Evolutionary conservation across 2,329 filamentous ascomycete genomes (phyloP), one percentile per base, ranked within the genome.

Genomic region (Conoideocrella luteorostrata): DNA sequence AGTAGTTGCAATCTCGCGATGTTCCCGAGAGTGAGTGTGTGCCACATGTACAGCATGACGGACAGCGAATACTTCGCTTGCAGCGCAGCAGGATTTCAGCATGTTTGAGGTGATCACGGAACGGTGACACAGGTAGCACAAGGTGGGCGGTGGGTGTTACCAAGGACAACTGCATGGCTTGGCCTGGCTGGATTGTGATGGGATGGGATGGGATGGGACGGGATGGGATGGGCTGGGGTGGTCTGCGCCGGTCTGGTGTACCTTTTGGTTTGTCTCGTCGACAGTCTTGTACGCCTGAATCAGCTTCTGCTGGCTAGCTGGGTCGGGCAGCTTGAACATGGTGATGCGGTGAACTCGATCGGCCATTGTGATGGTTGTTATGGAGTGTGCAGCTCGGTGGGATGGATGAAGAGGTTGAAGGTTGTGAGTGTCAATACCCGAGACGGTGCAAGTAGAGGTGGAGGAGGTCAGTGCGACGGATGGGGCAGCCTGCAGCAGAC

Each of bases 281-380:
- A 77, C 55, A 20, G 54, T 56, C 45, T 66, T 57, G 60, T 75
- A 76, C 42, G 64, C 63, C 39, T 69, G 65, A 22, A 75, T 49
- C 44, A 77, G 52, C 54, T 59, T 63, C 52, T 66, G 47, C 55
- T 69, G 69, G 49, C 69, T 63, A 35, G 64, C 70, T 45, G 59
- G 54, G 36, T 66, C 63, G 18, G 71, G 67, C 29, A 75, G 52
- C 63, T 76, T 77, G 68, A 77, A 77, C 65, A 77, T 66, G 50
- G 74, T 77, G 28, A 73, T 57, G 42, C 74, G 66, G 55, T 72
- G 66, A 47, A 76, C 60, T 38, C 62, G 65, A 50, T 59, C 57
- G 15, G 65, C 59, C 69, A 74, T 56, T 20, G 41, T 50, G 49
- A 38, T 17, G 32, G 39, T 4, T 41, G 22, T 11, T 41, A 18